These are phyloP conservation scores for Blastobotrys apis DNA, from an alignment of 1,139 yeast species.

Conservation along the genomic window DNA sequence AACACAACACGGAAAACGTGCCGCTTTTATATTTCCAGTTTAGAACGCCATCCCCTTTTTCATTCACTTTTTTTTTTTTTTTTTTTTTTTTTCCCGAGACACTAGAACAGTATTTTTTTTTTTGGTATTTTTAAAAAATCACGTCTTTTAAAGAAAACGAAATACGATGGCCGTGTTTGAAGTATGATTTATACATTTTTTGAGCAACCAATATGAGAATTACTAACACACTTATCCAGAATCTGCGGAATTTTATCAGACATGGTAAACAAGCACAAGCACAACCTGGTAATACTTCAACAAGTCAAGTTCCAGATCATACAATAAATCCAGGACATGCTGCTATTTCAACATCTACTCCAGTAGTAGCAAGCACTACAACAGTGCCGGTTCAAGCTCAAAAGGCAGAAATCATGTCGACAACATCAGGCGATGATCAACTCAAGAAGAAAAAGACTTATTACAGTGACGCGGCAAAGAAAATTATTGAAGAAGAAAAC, in stretches of 20 bases:
- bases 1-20: too few relatives aligned
- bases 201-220: neutral
- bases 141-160: neutral
- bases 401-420: neutral
- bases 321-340: too few relatives aligned
- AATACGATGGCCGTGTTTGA: constrained; percentile 23
- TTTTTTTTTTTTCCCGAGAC: neutral
- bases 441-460: constrained; percentile 33
- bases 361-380: neutral
- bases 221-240: constrained; percentile 33
- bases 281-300: neutral
- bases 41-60: neutral
- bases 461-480: constrained; percentile 52
- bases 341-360: neutral
- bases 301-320: neutral
- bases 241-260: constrained; percentile 73
- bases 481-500: constrained; percentile 61
- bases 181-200: constrained; percentile 15
- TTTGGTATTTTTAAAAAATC: neutral
- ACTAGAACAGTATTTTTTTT: neutral
- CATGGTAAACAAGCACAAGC: constrained; percentile 71
- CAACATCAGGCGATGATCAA: neutral
- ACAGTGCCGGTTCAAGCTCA: neutral
- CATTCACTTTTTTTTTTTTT: neutral
- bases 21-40: neutral